A percentile compares a stretch with the other conserved stretches of the same genome.
These are phyloP conservation scores for Chlorociboria aeruginascens DNA, from an alignment of 495 filamentous ascomycete genomes.

Conservation along the genomic window DNA sequence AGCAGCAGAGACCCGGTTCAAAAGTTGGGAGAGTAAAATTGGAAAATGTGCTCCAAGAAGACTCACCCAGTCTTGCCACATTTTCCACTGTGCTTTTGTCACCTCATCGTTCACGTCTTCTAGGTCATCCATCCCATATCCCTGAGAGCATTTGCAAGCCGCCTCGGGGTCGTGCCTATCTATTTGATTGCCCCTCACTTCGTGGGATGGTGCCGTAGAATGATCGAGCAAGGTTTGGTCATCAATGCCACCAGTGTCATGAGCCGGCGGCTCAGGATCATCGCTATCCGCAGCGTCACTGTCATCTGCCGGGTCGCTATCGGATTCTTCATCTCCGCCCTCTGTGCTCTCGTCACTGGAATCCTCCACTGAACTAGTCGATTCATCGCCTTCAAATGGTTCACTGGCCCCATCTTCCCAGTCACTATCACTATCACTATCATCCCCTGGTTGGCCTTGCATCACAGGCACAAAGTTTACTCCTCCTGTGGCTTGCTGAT, in stretches of 20 bases:
- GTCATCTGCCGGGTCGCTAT: neutral
- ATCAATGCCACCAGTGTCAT: neutral
- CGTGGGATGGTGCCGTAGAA: neutral
- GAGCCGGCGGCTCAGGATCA: no score
- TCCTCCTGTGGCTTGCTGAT: constrained; percentile 22
- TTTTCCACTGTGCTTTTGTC: constrained; percentile 36
- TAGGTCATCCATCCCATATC: constrained; percentile 31
- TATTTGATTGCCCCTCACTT: neutral
- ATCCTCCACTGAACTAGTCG: constrained; percentile 3
- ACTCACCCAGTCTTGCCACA: constrained; percentile 53
- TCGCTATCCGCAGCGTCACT: constrained; percentile 14
- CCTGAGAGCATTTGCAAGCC: constrained; percentile 18
- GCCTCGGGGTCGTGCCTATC: neutral
- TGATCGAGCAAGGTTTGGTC: neutral
- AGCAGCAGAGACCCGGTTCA: no score
- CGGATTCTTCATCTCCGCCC: neutral
- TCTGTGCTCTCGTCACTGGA: neutral
- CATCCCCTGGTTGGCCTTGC: constrained; percentile 2
- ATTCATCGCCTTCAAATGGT: constrained; percentile 7
- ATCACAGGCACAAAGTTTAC: constrained; percentile 1
- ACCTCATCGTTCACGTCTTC: constrained; percentile 50
- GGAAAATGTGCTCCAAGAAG: no score
- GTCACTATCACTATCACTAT: constrained; percentile 2
- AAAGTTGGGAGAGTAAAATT: no score
- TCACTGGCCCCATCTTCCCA: neutral